Base-by-base conservation (phyloP, 2,329 filamentous ascomycete genomes). In the Sporothrix curviconia region DNA sequence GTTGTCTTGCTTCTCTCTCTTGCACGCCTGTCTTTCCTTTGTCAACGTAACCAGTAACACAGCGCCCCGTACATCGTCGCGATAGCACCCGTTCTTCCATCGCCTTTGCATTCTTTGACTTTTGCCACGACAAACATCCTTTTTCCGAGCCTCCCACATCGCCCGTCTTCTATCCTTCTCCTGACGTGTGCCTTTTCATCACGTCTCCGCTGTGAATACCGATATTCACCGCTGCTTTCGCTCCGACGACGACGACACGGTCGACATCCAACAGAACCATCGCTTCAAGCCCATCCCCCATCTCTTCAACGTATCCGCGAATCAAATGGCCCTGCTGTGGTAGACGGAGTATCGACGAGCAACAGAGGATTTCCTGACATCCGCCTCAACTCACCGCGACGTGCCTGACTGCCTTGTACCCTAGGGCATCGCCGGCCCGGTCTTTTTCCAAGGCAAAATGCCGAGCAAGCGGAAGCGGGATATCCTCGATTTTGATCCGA, bases 401-500 rank as follows among this genome's bases (percentile, higher is more conserved):
- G 6, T 24, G 11, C 19, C 17, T 24, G 40, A 19, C 25, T 46
- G 46, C 11, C 22, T 22, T 15, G 11, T 24, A 4, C 22, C 25
- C 19, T 15, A 49, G n/a, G 43, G 52, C 30, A 37, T 11, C 22
- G 32, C 30, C 30, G 30, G 14, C 32, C 30, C 15, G 47, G n/a
- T n/a, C n/a, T n/a, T n/a, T n/a, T n/a, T n/a, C n/a, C n/a, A n/a
- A n/a, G n/a, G n/a, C n/a, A 71, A 63, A 30, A 77, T 77, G 76
- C 67, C 71, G n/a, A 62, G 68, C 57, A 84, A 84, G 68, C 74
- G 83, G 55, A 86, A 85, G 75, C 73, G 78, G 61, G 75, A 75
- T 58, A 66, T 72, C 30, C 70, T 83, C 56, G 78, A 82, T 56
- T 86, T 86, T 63, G 84, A 87, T 68, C 82, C 81, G 3, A 86